Evolutionary conservation across 2,329 filamentous ascomycete species (phyloP).

Genomic region (Tolypocladium paradoxum): DNA sequence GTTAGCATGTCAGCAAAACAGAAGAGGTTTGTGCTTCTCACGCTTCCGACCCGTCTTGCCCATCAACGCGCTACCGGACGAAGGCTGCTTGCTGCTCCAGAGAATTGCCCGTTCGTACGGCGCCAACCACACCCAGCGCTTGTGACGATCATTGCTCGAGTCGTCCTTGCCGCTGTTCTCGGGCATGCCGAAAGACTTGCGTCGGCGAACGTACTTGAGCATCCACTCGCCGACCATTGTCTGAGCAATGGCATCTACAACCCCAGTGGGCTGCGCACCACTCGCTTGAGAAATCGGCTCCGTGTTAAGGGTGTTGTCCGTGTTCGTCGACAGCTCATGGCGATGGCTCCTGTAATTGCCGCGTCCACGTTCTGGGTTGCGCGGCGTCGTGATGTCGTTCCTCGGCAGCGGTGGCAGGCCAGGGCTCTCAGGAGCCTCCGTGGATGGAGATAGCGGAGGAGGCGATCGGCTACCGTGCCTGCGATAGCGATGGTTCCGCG

Average conservation of each 20-base stretch:
- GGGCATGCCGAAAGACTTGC: slow-evolving; percentile 80
- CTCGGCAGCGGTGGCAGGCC: slow-evolving; percentile 60
- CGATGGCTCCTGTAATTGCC: slow-evolving; percentile 36
- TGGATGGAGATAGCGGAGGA: slow-evolving; percentile 56
- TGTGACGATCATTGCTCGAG: slow-evolving; percentile 71
- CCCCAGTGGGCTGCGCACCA: slow-evolving; percentile 57
- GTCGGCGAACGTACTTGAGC: slow-evolving; percentile 79
- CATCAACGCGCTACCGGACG: slow-evolving; percentile 74
- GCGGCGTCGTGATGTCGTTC: slow-evolving; percentile 59
- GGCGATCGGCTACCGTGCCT: slow-evolving; percentile 49
- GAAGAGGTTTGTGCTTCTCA: slow-evolving; percentile 40
- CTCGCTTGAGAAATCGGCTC: slow-evolving; percentile 37
- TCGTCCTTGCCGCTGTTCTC: slow-evolving; percentile 59
- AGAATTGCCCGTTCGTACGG: slow-evolving; percentile 93
- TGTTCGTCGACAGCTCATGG: slow-evolving; percentile 51
- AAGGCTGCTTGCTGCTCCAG: slow-evolving; percentile 97
- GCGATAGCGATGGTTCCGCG: slow-evolving; percentile 39
- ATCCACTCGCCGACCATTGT: slow-evolving; percentile 99
- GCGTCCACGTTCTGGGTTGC: slow-evolving; percentile 29
- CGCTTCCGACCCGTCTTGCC: slow-evolving; percentile 91
- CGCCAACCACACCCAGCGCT: slow-evolving; percentile 96
- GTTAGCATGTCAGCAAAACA: slow-evolving; percentile 18
- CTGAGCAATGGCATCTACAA: slow-evolving; percentile 93
- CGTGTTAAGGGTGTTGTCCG: slow-evolving; percentile 36
- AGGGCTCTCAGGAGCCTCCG: slow-evolving; percentile 58